Evolutionary conservation across 768 basidiomycete species (phyloP), one percentile per base, ranked within the genome.

Genomic region (Boletus insuetus): DNA sequence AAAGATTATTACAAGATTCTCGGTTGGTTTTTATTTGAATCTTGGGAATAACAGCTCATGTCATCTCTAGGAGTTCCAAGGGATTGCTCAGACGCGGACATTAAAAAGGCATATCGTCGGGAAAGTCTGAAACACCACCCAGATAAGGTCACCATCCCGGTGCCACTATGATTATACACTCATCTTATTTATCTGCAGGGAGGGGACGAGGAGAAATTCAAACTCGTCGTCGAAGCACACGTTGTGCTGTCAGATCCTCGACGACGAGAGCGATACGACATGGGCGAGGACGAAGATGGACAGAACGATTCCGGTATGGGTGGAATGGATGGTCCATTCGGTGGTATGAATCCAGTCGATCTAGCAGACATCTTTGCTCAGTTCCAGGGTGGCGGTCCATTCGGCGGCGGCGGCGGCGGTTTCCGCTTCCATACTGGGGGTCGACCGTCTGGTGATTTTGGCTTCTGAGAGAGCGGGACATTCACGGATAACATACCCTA

Each of bases 171-270:
- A 31, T 29, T 4, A 58, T 35, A 6, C 46, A 62, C 51, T 62
- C 49, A 59, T 17, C 31, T 41, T 45, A 34, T 26, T 31, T 49
- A 22, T 53, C 35, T 66, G 35, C 57, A 91, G 86, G 94, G 95
- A 26, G 95, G 95, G 29, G 91, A 94, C 67, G 94, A 96, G 64
- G 96, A 97, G 67, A 89, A 91, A 63, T 98, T 98, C 82, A 97
- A 98, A 72, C 79, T 93, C 20, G 86, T 92, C 31, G 83, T 78
- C 1, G 93, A 94, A 70, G 90, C 91, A 3, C 79, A 94, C 58
- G 81, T 83, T 9, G 87, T 94, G 4, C 83, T 94, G 3, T 91
- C 89, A 0, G 93, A 94, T 61, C 80, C 90, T 1, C 76, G 74
- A 12, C 77, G 85, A 42, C 79, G 91, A 40, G 78, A 85, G 61